Base-by-base conservation (phyloP, 495 filamentous ascomycete genomes). In the Clavariopsis aquatica region DNA sequence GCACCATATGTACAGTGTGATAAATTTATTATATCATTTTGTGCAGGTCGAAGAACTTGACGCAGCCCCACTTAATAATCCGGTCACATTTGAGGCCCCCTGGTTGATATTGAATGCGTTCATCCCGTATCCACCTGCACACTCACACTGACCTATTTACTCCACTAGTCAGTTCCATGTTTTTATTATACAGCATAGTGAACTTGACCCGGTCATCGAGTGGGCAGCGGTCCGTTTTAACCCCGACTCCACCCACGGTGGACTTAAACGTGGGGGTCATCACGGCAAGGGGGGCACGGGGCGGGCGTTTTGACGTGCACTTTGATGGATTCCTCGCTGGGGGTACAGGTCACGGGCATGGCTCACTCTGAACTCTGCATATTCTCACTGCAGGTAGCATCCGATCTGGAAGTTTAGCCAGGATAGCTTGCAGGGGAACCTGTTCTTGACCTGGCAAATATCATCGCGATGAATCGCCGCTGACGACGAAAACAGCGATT, bases 341-440 rank as follows among this genome's bases (percentile, higher is more conserved):
- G 38, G 6, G 4, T 43, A 43, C 12, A 43, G 52, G 43, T 31
- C 27, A 60, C 20, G 57, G 24, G 43, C n/a, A 60, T 12, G 43
- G 1, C 23, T 27, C 4, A 24, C 6, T 29, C 22, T 51, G 57
- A n/a, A 6, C 34, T 31, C 12, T 61, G 58, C 58, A 61, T 52
- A 43, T 51, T 13, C 8, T 49, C 46, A 31, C 46, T 61, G 58
- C 58, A 61, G 58, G 58, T 23, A 1, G 10, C 1, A 8, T 53
- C 52, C 24, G 19, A 52, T 61, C 47, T 27, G 58, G 58, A 52
- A 52, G 49, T 27, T n/a, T 2, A 1, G 31, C 27, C 19, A 28
- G 46, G 58, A 19, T 10, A 15, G 1, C n/a, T 36, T 36, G 6
- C 15, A 10, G 13, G 38, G 38, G n/a, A 43, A 43, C 15, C 38